Base-by-base conservation (phyloP, 2,329 filamentous ascomycete genomes). In the Fusarium sp. region DNA sequence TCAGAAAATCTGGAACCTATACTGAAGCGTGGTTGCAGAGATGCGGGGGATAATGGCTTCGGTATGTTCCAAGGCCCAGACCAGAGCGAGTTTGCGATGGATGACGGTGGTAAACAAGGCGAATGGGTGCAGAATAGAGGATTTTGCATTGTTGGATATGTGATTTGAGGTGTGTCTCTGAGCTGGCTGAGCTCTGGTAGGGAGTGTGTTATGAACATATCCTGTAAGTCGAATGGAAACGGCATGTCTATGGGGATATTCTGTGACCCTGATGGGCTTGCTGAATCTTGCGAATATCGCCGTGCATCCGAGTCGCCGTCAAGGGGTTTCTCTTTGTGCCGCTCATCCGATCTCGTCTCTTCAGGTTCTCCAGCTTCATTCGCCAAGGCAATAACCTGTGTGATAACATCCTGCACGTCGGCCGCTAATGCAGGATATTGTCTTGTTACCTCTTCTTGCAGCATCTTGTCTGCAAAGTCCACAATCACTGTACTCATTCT, bases 401-500 rank as follows among this genome's bases (percentile, higher is more conserved):
- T 32, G 8, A 69, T 69, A 8, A 69, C 58, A 14, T 64, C 13
- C 17, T 65, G 65, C 1, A 36, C 58, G 14, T 69, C 45, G 3
- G 44, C 34, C 4, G 65, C 39, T 6, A 69, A 34, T 2, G 30
- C 13, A 8, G 66, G 66, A n/a, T 69, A 64, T 18, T 57, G 44
- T 9, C 44, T 38, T 14, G 70, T 17, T 4, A 70, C 22, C 12
- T 70, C 51, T 2, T 65, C 58, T 12, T 47, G 51, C 8, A 70
- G 18, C 51, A 69, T 69, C 24, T 58, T 64, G 3, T 69, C 66
- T 6, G 65, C 48, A n/a, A 64, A 69, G 39, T 30, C 39, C 5
- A 70, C 51, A 57, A 69, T 52, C 10, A 39, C 58, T 0, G 65
- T 69, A 5, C 66, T 64, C 66, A 69, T 69, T 8, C 17, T 69